Conservation (phyloP, 352 stramenopile species). For the Globisporangium solare region DNA sequence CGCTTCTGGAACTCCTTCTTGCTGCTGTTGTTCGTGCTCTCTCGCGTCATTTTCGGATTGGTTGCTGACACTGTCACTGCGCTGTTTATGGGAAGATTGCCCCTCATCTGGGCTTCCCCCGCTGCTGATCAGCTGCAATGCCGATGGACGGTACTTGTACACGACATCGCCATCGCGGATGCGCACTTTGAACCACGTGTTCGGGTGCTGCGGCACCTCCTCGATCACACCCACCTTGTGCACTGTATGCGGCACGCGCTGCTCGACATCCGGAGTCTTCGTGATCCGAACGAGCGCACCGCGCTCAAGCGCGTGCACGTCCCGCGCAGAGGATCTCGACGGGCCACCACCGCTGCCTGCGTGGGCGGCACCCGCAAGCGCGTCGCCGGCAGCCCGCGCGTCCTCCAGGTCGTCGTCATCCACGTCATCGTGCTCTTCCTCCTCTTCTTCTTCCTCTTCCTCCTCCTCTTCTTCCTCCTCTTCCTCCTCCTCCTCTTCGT, state of each 20-base stretch:
- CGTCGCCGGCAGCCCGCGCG: slow-evolving; percentile 18
- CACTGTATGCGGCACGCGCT: slow-evolving; percentile 76
- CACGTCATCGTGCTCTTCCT: slow-evolving; percentile 27
- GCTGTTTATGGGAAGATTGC: slow-evolving; percentile 2
- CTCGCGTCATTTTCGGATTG: slow-evolving; percentile 15
- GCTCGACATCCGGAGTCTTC: slow-evolving; percentile 74
- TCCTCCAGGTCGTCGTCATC: slow-evolving; percentile 20
- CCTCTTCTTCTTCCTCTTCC: slow-evolving; percentile 28
- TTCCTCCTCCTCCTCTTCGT: slow-evolving; percentile 48
- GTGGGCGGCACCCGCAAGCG: background rate
- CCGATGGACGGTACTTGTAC: slow-evolving; percentile 84
- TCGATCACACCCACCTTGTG: slow-evolving; percentile 79
- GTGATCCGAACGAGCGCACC: slow-evolving; percentile 67
- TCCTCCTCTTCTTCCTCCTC: slow-evolving; percentile 53
- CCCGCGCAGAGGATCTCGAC: slow-evolving; percentile 13
- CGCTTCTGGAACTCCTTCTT: background rate
- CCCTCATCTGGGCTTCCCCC: background rate
- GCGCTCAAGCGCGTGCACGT: slow-evolving; percentile 51
- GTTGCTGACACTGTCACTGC: slow-evolving; percentile 2
- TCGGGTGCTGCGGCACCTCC: slow-evolving; percentile 76
- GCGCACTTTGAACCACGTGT: slow-evolving; percentile 85
- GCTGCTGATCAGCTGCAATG: slow-evolving; percentile 44
- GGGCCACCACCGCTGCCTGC: slow-evolving; percentile 1
- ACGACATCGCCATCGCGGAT: slow-evolving; percentile 82
- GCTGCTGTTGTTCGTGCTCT: slow-evolving; percentile 11